phyloP scores from a whole-genome alignment of 2,329 filamentous ascomycete genomes.

The Incumbomyces lentus region DNA sequence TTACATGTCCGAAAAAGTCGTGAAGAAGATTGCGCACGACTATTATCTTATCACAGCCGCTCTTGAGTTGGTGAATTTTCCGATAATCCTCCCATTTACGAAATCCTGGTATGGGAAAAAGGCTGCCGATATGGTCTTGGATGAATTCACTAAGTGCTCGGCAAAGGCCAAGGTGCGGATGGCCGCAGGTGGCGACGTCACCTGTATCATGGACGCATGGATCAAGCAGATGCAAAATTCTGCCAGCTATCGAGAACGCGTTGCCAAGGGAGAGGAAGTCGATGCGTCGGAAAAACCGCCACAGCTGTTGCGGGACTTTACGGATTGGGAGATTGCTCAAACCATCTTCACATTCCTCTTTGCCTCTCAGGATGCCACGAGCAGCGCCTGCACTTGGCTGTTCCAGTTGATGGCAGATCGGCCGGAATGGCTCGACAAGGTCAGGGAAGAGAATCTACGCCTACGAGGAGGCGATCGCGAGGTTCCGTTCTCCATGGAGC shows the following conservation, averaged over 20 bases:
- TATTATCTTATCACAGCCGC: constrained; percentile 95
- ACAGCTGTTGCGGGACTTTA: constrained; percentile 74
- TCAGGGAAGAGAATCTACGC: constrained; percentile 80
- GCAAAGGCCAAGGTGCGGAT: constrained; percentile 89
- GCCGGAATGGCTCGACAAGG: constrained; percentile 79
- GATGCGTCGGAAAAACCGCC: constrained; percentile 69
- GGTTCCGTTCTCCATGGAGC: constrained; percentile 64
- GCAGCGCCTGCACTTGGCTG: constrained; percentile 84
- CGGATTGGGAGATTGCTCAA: constrained; percentile 82
- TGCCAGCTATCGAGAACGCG: constrained; percentile 66
- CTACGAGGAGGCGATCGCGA: constrained; percentile 65
- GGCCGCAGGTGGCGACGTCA: constrained; percentile 73
- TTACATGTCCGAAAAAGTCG: constrained; percentile 80
- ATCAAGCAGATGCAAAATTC: constrained; percentile 79
- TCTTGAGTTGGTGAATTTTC: constrained; percentile 95
- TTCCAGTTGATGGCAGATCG: constrained; percentile 91
- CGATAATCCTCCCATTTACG: constrained; percentile 88
- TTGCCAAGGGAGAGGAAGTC: constrained; percentile 59
- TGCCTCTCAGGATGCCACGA: constrained; percentile 93
- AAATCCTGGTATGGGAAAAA: constrained; percentile 97
- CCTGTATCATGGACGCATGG: constrained; percentile 95
- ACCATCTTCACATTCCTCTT: constrained; percentile 95
- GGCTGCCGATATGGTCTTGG: constrained; percentile 81
- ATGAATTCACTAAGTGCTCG: constrained; percentile 81
- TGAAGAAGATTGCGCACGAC: constrained; percentile 91